Conservation (phyloP, 2,329 filamentous ascomycete genomes). For the Diplodia seriata region DNA sequence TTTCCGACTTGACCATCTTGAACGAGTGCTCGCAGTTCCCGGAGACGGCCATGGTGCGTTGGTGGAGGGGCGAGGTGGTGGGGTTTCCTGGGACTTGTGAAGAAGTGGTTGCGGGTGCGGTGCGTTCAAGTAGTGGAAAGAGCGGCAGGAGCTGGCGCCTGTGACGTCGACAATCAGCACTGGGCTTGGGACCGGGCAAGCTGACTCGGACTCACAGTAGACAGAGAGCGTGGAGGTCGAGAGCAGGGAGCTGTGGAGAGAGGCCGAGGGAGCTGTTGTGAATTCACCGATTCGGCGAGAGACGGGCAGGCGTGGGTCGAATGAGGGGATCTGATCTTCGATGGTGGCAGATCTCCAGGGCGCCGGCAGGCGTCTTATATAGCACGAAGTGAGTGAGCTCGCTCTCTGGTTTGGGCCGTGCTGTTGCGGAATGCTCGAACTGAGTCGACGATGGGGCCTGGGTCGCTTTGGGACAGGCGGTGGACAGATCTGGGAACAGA, state of each 20-base stretch:
- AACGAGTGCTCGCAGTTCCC: slow-evolving; percentile 57
- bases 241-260: background rate
- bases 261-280: background rate
- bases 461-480: slow-evolving; percentile 43
- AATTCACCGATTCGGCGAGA: slow-evolving; percentile 26
- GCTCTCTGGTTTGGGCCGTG: slow-evolving; percentile 3
- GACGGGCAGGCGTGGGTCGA: slow-evolving; percentile 5
- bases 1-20: slow-evolving; percentile 60
- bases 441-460: slow-evolving; percentile 18
- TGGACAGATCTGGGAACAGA: slow-evolving; percentile 46
- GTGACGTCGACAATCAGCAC: slow-evolving; percentile 22
- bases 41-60: slow-evolving; percentile 54
- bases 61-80: slow-evolving; percentile 20
- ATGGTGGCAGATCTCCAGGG: slow-evolving; percentile 31
- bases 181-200: background rate
- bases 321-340: slow-evolving; percentile 26
- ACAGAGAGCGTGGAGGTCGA: background rate
- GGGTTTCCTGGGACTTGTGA: background rate
- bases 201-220: slow-evolving; percentile 9
- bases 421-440: slow-evolving; percentile 30
- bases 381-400: no score
- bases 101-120: background rate
- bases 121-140: slow-evolving; percentile 2
- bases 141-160: slow-evolving; percentile 5
- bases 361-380: slow-evolving; percentile 28